Evolutionary conservation across 2,329 filamentous ascomycete genomes (phyloP).

Genomic region (Lomentospora prolificans): DNA sequence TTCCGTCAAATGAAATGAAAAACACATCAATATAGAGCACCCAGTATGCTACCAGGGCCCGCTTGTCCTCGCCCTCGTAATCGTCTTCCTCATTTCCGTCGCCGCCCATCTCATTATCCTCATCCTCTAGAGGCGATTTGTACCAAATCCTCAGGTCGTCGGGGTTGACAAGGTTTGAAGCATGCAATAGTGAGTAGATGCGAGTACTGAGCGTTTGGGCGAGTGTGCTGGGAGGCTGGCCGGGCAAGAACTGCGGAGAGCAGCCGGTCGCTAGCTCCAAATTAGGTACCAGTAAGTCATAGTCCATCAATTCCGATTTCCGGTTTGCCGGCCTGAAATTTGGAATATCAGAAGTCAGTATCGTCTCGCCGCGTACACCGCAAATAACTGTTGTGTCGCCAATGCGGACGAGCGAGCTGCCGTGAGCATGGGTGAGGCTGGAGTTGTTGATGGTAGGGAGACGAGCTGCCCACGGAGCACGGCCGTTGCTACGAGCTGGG

Average conservation of each 20-base stretch:
- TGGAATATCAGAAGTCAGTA: constrained; percentile 65
- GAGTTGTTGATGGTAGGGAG: constrained; percentile 68
- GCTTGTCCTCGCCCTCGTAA: constrained; percentile 26
- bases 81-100: constrained; percentile 28
- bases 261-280: constrained; percentile 87
- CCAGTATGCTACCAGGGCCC: constrained; percentile 77
- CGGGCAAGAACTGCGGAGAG: constrained; percentile 75
- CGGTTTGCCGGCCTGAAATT: constrained; percentile 42
- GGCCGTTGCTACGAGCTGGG: constrained; percentile 71
- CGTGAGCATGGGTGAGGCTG: constrained; percentile 80
- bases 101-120: constrained; percentile 36
- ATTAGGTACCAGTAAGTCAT: constrained; percentile 81
- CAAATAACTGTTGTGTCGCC: constrained; percentile 94
- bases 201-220: constrained; percentile 81
- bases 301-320: constrained; percentile 43
- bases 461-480: constrained; percentile 59
- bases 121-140: constrained; percentile 27
- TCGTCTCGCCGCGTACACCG: constrained; percentile 77
- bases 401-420: constrained; percentile 76
- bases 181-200: constrained; percentile 66
- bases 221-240: constrained; percentile 66
- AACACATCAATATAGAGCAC: constrained; percentile 91
- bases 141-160: constrained; percentile 67
- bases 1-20: constrained; percentile 87
- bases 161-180: constrained; percentile 54